Evolutionary conservation across 2,329 filamentous ascomycete species (phyloP).

Genomic region (Aspergillus fumigatus): DNA sequence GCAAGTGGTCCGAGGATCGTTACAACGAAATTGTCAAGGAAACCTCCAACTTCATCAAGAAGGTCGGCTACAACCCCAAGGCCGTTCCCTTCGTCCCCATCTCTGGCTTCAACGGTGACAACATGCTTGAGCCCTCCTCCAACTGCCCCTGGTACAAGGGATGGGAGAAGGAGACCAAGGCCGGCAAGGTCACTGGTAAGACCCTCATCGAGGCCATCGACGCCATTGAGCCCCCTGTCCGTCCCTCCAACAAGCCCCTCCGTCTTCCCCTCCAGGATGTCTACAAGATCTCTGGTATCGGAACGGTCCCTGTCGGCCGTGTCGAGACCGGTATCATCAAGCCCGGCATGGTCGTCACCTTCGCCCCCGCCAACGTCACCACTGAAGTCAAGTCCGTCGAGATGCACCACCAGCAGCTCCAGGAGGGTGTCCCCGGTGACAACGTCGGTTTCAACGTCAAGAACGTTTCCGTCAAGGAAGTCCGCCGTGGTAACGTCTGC

Average conservation of each 20-base stretch:
- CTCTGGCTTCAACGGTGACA: constrained; percentile 99
- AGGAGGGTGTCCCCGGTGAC: constrained; percentile 94
- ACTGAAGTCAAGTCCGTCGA: constrained; percentile 99
- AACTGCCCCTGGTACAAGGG: constrained; percentile 99
- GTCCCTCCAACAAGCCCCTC: constrained; percentile 98
- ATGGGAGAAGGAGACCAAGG: constrained; percentile 98
- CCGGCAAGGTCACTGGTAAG: constrained; percentile 82
- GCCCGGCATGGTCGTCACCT: constrained; percentile 82
- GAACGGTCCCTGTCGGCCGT: constrained; percentile 99
- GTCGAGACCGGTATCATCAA: constrained; percentile 98
- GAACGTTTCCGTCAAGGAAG: constrained; percentile 99
- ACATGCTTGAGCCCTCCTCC: constrained; percentile 87
- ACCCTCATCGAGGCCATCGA: constrained; percentile 99
- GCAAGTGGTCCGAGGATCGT: constrained; percentile 95
- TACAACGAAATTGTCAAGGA: constrained; percentile 99
- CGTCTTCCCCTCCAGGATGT: constrained; percentile 99
- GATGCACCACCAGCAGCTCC: constrained; percentile 99
- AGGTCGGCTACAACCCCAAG: constrained; percentile 99
- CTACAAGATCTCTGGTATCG: constrained; percentile 99
- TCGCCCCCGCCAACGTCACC: constrained; percentile 97
- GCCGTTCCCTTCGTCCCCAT: constrained; percentile 96
- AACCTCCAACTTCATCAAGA: constrained; percentile 99
- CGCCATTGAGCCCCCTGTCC: constrained; percentile 84
- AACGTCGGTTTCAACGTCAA: constrained; percentile 99
- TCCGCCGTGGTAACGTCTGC: constrained; percentile 99